Percentiles rank a stretch among this genome's conserved stretches.
These are phyloP conservation scores for Pseudoscleropodium purum DNA, from an alignment of 225 moss, liverwort and hornwort genomes.

Conservation along the genomic window DNA sequence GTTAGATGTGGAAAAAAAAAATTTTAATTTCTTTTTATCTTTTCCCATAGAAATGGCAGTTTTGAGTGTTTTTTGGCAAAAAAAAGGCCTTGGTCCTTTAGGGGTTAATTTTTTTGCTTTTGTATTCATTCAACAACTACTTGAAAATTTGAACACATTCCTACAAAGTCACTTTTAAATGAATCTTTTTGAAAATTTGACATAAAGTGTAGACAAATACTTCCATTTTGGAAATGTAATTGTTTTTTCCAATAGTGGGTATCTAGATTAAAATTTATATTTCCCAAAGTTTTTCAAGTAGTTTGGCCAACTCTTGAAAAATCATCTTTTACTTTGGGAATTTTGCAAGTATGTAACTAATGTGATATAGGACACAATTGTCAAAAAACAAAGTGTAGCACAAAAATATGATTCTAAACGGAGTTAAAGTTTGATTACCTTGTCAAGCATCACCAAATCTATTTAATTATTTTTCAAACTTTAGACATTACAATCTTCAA, in stretches of 20 bases:
- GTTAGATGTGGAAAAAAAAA: too few relatives aligned
- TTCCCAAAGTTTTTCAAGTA: accelerated
- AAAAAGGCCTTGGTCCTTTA: too few relatives aligned
- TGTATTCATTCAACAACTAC: accelerated
- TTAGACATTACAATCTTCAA: neutral
- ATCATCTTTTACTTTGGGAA: neutral
- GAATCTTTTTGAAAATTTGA: too few relatives aligned
- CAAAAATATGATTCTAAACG: neutral
- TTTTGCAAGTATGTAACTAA: neutral
- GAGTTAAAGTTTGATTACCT: accelerated
- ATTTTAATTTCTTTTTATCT: too few relatives aligned
- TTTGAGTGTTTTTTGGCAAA: too few relatives aligned
- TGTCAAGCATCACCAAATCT: accelerated
- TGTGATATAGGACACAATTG: neutral
- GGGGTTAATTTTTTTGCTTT: too few relatives aligned
- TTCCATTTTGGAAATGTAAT: accelerated
- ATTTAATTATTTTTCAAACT: neutral
- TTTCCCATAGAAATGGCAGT: too few relatives aligned
- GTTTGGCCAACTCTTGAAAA: neutral
- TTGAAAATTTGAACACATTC: neutral
- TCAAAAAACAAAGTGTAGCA: neutral
- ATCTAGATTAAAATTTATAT: neutral
- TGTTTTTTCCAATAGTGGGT: neutral
- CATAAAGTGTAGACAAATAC: neutral
- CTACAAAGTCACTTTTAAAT: neutral